Conservation (phyloP, 108 stramenopile species). For the Asterionellopsis glacialis region DNA sequence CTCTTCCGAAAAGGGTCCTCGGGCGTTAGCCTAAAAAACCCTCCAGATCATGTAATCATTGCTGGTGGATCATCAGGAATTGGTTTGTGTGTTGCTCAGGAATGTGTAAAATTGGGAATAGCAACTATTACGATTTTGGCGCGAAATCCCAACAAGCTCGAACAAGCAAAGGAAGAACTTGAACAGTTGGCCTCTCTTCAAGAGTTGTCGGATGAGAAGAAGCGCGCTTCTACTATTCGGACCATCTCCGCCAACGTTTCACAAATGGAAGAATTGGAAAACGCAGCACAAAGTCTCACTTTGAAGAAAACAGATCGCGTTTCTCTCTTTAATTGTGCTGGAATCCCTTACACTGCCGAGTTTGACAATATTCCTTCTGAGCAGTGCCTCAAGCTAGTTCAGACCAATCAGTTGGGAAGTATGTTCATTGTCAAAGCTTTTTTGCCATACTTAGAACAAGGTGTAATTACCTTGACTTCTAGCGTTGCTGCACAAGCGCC, state of each 20-base stretch:
- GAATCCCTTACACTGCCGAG: constrained; percentile 49
- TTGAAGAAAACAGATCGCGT: too few relatives aligned
- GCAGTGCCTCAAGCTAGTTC: constrained; percentile 40
- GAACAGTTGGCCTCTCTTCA: constrained; percentile 14
- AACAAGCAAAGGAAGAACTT: constrained; percentile 53
- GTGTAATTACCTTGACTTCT: constrained; percentile 62
- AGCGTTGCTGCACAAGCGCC: constrained; percentile 75
- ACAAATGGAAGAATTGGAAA: too few relatives aligned
- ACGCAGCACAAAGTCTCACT: too few relatives aligned
- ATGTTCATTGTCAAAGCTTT: constrained; percentile 68
- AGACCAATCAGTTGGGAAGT: constrained; percentile 78
- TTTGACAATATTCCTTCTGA: constrained; percentile 45
- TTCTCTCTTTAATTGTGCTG: constrained; percentile 84
- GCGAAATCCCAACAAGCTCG: constrained; percentile 47
- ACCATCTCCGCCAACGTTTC: too few relatives aligned
- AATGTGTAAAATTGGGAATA: constrained; percentile 51
- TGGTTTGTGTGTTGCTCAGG: constrained; percentile 68
- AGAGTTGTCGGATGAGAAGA: too few relatives aligned
- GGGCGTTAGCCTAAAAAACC: too few relatives aligned
- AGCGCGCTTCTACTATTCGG: too few relatives aligned
- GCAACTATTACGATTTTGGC: constrained; percentile 67
- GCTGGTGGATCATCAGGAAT: constrained; percentile 86
- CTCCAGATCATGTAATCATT: constrained; percentile 81
- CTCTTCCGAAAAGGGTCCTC: too few relatives aligned
- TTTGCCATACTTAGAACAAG: constrained; percentile 63